Percentiles rank a stretch among this genome's conserved stretches.
phyloP scores from a whole-genome alignment of 2,329 filamentous ascomycete species.

The Penicillium aurantiogriseum region DNA sequence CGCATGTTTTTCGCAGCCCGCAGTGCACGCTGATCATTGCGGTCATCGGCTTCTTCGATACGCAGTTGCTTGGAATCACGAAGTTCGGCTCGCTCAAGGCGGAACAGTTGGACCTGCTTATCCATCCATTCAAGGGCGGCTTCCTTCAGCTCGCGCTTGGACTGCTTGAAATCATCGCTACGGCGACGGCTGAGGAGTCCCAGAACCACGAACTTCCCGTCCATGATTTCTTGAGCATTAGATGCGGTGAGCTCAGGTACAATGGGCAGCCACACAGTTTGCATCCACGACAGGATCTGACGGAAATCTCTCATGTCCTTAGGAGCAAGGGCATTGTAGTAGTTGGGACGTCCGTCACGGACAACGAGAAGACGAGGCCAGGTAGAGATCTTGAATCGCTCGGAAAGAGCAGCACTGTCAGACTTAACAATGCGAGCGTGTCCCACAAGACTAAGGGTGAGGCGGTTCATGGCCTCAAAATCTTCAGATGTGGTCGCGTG shows the following conservation, averaged over 20 bases:
- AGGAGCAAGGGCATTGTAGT: constrained; percentile 83
- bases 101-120: constrained; percentile 86
- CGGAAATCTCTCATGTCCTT: constrained; percentile 88
- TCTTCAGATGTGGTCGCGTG: constrained; percentile 91
- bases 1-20: constrained; percentile 84
- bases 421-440: constrained; percentile 93
- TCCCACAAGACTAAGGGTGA: constrained; percentile 85
- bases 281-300: constrained; percentile 87
- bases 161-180: constrained; percentile 71
- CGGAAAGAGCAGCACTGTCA: constrained; percentile 69
- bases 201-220: constrained; percentile 89
- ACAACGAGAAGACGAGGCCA: constrained; percentile 93
- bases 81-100: constrained; percentile 87
- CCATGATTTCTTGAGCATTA: constrained; percentile 94
- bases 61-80: constrained; percentile 91
- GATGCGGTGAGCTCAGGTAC: constrained; percentile 89
- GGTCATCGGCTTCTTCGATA: constrained; percentile 94
- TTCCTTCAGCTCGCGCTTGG: constrained; percentile 88
- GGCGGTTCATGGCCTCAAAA: constrained; percentile 79
- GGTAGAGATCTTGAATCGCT: constrained; percentile 91
- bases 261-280: constrained; percentile 90
- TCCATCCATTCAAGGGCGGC: constrained; percentile 98
- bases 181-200: constrained; percentile 81
- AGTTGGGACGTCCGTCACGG: constrained; percentile 82
- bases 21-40: constrained; percentile 82